Evolutionary conservation across 768 basidiomycete species (phyloP).

Genomic region (Clitopilus hobsonii): DNA sequence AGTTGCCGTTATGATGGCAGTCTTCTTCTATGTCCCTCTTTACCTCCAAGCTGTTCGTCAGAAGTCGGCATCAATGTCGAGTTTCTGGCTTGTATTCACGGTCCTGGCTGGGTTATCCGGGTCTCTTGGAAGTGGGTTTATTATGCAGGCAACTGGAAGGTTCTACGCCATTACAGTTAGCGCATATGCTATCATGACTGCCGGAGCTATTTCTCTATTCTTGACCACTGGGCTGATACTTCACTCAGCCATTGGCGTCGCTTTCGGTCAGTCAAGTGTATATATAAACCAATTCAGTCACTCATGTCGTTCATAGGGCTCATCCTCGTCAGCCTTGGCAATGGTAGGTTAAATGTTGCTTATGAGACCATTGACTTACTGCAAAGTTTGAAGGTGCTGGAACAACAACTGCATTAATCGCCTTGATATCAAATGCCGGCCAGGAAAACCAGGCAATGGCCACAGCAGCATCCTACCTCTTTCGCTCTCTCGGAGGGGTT

Average conservation of each 20-base stretch:
- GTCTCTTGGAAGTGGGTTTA: constrained; percentile 45
- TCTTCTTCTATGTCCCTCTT: constrained; percentile 50
- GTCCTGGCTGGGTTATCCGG: constrained; percentile 46
- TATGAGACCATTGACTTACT: too few relatives aligned
- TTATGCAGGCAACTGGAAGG: constrained; percentile 55
- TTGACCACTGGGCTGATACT: constrained; percentile 34
- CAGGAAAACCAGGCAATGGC: constrained; percentile 59
- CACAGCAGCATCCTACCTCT: constrained; percentile 67
- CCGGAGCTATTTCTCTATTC: constrained; percentile 31
- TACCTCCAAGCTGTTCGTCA: constrained; percentile 55
- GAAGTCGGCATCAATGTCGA: constrained; percentile 41
- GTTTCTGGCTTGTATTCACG: constrained; percentile 45
- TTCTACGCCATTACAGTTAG: constrained; percentile 47
- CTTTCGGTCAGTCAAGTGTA: constrained; percentile 29
- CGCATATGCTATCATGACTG: constrained; percentile 31
- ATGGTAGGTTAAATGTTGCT: too few relatives aligned
- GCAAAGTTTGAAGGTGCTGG: too few relatives aligned
- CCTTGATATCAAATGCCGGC: constrained; percentile 60
- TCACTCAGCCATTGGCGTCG: constrained; percentile 32
- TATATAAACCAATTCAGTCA: neutral
- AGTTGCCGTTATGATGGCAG: constrained; percentile 35
- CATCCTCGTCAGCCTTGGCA: constrained; percentile 30
- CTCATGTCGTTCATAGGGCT: constrained; percentile 21
- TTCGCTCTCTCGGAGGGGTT: constrained; percentile 59
- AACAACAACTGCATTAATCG: constrained; percentile 53